Evolutionary conservation across 139 green algal species (phyloP), one percentile per base, ranked within the genome.

Genomic region (Chlamydomonas asymmetrica): DNA sequence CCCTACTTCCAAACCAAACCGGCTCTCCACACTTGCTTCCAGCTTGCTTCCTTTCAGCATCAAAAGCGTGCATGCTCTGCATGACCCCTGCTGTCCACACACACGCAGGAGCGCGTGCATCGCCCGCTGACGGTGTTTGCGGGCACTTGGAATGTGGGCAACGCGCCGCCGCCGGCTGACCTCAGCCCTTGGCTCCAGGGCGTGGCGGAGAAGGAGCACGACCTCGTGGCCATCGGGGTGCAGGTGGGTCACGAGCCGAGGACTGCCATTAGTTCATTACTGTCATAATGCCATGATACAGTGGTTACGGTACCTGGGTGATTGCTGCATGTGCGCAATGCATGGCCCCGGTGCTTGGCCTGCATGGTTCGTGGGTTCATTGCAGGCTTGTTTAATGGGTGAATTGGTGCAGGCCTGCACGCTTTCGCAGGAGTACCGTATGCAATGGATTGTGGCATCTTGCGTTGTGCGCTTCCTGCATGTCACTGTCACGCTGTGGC

Each of bases 121-220:
- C 60, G 75, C 27, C 70, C 81, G 9, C 81, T 86, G 38, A 57
- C 67, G 2, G 66, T 86, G n/a, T 61, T 86, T 60, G 79, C 65
- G 16, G 57, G 75, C 61, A 86, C 81, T 0, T 86, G 81, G 81
- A 86, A 86, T 45, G 81, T 86, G n/a, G 81, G 81, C 48, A 86
- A 86, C 41, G 75, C 74, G 39, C 22, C 73, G 45, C 80, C 80
- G 10, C 70, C 70, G 18, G 49, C 70, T 3, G 70, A 80, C 59
- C 59, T 85, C 20, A 27, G 18, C 2, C 39, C 71, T 5, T 85
- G 80, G 80, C 70, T 85, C 43, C 68, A 77, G 57, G 59, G 59
- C 7, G 52, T 74, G 5, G 29, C 52, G 23, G 23, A 18, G 22
- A 50, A 61, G 35, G 67, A 81, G 68, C 74, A 85, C 32, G 80